These are phyloP conservation scores for Gillenia trifoliata DNA, from an alignment of 306 rosid genomes.

Conservation along the genomic window DNA sequence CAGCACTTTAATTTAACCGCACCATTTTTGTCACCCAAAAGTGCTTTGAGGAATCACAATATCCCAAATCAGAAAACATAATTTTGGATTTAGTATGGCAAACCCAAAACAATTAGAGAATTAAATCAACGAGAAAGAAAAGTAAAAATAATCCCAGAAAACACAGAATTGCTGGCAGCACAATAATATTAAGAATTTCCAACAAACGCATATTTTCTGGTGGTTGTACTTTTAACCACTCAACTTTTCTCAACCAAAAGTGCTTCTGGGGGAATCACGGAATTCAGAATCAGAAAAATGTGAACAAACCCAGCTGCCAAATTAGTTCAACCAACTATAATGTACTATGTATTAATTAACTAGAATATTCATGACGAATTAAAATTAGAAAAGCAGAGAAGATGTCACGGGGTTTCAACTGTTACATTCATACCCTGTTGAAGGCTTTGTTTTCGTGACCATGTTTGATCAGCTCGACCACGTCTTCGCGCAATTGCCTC, in stretches of 20 bases:
- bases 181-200: neutral
- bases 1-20: no score
- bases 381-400: neutral
- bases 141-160: neutral
- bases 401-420: neutral
- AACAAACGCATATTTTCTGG: neutral
- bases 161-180: neutral
- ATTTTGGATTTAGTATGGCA: neutral
- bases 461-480: constrained; percentile 40
- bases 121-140: neutral
- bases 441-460: constrained; percentile 56
- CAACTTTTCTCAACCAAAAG: neutral
- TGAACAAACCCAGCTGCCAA: neutral
- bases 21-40: no score
- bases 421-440: constrained; percentile 37
- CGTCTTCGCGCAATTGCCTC: constrained; percentile 49
- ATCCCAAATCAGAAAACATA: neutral
- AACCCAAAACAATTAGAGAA: neutral
- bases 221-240: neutral
- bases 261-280: neutral
- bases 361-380: neutral
- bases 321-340: neutral
- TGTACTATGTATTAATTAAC: neutral
- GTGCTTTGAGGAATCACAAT: no score
- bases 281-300: neutral